Base-by-base conservation (phyloP, 2,329 filamentous ascomycete species). In the Alternaria atra region DNA sequence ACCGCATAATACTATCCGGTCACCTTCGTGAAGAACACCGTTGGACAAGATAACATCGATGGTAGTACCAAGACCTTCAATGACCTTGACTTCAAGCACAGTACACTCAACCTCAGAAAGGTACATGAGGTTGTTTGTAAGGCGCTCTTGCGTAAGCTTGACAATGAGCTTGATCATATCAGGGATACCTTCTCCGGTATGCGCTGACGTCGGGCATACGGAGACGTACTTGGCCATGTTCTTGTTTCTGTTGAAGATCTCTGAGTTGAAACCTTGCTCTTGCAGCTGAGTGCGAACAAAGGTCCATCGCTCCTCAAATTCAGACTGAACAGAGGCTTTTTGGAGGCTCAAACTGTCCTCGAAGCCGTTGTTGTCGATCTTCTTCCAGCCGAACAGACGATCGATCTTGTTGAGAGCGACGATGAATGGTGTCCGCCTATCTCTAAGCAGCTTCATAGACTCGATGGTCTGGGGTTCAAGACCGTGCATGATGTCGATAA, bases 401-500 rank as follows among this genome's bases (percentile, higher is more conserved):
- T 99, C 95, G 70, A 99, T 98, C 86, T 99, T 99, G 90, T 99
- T 99, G 76, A 99, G 85, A 1, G 96, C 96, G 40, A 99, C 96
- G 70, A 99, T 97, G 84, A 99, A 99, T 5, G 95, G 95, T 23
- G 95, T 99, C 82, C 95, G 96, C 73, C 93, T 88, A 73, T 97
- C 94, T 75, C 94, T 89, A 53, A 99, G 88, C 66, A 99, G 84
- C 70, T 89, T 91, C 93, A 99, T 98, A 2, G 95, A 99, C 82
- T 99, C 96, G 32, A 98, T 86, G 15, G 95, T 99, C 81, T 99
- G 95, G 17, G 91, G 94, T 81, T 99, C 95, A 47, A 99, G 87
- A 77, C 96, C 96, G 87, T 99, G 95, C 95, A 99, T 98, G 75
- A 99, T 99, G 84, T 99, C 95, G 71, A 99, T 94, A 42, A 99